Conservation (phyloP, 2,329 filamentous ascomycete species). For the Ceratocystis harringtonii region DNA sequence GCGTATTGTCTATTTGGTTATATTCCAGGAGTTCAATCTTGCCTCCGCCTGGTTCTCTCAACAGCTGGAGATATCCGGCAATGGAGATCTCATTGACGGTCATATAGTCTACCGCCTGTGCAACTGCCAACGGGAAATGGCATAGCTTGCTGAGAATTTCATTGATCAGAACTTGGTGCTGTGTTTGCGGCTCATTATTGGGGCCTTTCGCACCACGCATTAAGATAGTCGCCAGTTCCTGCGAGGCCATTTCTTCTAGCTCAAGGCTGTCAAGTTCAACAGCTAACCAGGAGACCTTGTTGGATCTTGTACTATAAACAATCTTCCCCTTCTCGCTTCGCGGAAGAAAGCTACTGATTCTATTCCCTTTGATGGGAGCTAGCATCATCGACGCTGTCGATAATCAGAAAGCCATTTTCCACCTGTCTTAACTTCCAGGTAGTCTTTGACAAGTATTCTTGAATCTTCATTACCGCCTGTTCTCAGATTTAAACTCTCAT, state of each 20-base stretch:
- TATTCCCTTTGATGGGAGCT: neutral
- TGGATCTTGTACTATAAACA: constrained; percentile 8
- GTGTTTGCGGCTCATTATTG: too few relatives aligned
- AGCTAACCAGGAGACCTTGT: neutral
- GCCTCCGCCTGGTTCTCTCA: neutral
- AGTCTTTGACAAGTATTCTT: constrained; percentile 14
- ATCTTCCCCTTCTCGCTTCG: constrained; percentile 10
- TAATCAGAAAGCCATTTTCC: constrained; percentile 21
- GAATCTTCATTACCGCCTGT: neutral
- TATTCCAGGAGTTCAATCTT: neutral
- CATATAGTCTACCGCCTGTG: constrained; percentile 18
- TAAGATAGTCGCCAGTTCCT: neutral
- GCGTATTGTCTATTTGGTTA: neutral
- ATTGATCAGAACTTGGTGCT: too few relatives aligned
- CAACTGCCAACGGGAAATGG: constrained; percentile 18
- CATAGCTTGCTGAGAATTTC: neutral
- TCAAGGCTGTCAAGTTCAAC: too few relatives aligned
- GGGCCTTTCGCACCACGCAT: too few relatives aligned
- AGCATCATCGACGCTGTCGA: constrained; percentile 21
- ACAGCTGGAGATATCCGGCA: neutral
- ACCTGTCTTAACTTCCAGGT: constrained; percentile 18
- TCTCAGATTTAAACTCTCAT: neutral
- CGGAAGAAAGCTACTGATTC: constrained; percentile 22
- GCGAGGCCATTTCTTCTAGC: neutral
- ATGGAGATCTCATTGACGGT: neutral